A percentile compares a stretch with the other conserved stretches of the same genome.
These are phyloP conservation scores for Heterobasidion irregulare DNA, from an alignment of 1,284 basidiomycete genomes.

Conservation along the genomic window DNA sequence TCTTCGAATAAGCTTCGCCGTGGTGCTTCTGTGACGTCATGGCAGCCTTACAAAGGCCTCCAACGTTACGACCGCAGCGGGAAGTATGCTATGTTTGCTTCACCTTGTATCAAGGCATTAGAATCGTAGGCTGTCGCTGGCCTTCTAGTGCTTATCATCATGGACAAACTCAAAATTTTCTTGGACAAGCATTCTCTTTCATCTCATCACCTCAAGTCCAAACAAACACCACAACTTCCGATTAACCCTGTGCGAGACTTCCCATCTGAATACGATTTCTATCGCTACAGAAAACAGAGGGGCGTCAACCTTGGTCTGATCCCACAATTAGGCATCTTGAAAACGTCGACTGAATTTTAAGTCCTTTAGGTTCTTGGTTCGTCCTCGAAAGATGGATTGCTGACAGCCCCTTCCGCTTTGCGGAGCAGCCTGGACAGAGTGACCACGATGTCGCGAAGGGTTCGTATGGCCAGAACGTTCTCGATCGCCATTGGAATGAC, in stretches of 20 bases:
- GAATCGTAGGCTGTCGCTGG: too few species aligned
- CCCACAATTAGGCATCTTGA: neutral
- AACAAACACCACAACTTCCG: neutral
- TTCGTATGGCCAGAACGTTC: constrained; percentile 43
- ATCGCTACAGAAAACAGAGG: constrained; percentile 68
- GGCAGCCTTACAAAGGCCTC: too few species aligned
- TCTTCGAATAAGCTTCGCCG: too few species aligned
- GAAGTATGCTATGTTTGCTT: too few species aligned
- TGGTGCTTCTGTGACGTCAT: too few species aligned
- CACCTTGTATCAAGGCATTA: too few species aligned
- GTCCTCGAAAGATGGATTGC: constrained; percentile 73
- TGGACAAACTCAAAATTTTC: constrained; percentile 3
- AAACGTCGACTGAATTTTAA: neutral
- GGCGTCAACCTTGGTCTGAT: constrained; percentile 75
- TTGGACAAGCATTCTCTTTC: neutral
- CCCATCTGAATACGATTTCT: constrained; percentile 30
- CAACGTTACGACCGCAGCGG: too few species aligned
- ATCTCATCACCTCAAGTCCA: neutral
- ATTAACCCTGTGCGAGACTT: constrained; percentile 1
- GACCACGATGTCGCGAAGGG: constrained; percentile 73
- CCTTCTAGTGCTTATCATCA: neutral
- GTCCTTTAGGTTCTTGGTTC: constrained; percentile 59
- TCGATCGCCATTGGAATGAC: constrained; percentile 78
- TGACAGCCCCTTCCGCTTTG: constrained; percentile 44
- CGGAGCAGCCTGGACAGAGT: constrained; percentile 51